A percentile compares a stretch with the other conserved stretches of the same genome.
These are phyloP conservation scores for Sarocladium strictum DNA, from an alignment of 2,329 filamentous ascomycete species.

Conservation along the genomic window DNA sequence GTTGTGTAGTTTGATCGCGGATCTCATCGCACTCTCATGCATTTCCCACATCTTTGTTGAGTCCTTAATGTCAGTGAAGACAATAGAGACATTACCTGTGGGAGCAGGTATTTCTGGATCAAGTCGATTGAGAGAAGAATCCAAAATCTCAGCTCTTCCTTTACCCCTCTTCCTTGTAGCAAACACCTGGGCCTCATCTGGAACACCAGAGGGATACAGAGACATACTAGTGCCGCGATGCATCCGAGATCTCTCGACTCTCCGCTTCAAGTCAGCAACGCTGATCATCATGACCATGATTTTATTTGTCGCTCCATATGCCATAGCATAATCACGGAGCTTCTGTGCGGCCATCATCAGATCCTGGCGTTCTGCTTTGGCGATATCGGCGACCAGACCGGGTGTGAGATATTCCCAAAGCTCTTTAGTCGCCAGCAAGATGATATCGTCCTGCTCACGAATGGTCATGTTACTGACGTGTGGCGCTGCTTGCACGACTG, in stretches of 20 bases:
- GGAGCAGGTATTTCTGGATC: conserved; percentile 89
- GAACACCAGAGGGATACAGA: conserved; percentile 69
- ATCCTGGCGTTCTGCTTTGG: conserved; percentile 77
- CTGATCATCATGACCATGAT: conserved; percentile 99
- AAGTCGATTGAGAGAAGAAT: conserved; percentile 80
- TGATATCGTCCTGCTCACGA: conserved; percentile 86
- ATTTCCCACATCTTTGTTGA: conserved; percentile 95
- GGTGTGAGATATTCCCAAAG: conserved; percentile 93
- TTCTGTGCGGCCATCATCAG: conserved; percentile 95
- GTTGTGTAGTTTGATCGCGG: conserved; percentile 95
- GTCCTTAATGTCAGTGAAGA: conserved; percentile 99
- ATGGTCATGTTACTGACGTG: conserved; percentile 73
- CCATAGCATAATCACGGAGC: conserved; percentile 88
- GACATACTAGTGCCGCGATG: conserved; percentile 79
- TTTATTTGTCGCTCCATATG: conserved; percentile 88
- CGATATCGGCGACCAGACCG: conserved; percentile 86
- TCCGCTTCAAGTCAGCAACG: conserved; percentile 81
- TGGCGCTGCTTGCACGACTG: conserved; percentile 86
- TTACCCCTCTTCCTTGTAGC: conserved; percentile 56
- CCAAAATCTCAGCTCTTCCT: conserved; percentile 59
- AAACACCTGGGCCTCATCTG: conserved; percentile 62
- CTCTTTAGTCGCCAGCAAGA: conserved; percentile 84
- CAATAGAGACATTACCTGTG: conserved; percentile 83
- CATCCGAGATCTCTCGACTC: conserved; percentile 65
- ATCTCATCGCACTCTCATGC: conserved; percentile 90